These are phyloP conservation scores for Tephrocybe rancida DNA, from an alignment of 768 basidiomycete species.

Conservation along the genomic window DNA sequence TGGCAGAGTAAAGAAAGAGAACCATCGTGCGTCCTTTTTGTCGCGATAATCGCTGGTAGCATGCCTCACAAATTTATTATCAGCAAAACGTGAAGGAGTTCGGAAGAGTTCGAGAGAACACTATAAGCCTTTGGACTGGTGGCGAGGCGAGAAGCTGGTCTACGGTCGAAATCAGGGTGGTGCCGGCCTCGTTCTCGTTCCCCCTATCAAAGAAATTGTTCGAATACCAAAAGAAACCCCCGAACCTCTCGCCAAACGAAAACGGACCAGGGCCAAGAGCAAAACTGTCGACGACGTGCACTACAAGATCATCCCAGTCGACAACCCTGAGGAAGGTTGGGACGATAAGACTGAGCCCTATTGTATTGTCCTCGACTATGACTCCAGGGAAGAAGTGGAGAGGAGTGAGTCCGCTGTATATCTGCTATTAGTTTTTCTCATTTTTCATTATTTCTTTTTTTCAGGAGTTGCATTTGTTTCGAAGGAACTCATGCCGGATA, in stretches of 20 bases:
- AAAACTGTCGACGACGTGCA: conserved; percentile 44
- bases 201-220: conserved; percentile 65
- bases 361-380: conserved; percentile 71
- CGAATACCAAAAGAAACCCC: conserved; percentile 46
- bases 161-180: conserved; percentile 59
- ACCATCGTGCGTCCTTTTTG: conserved; percentile 31
- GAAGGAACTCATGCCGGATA: conserved; percentile 2
- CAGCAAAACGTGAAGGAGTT: conserved; percentile 52
- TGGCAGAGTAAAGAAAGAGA: conserved; percentile 41
- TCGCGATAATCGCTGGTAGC: neutral
- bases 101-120: conserved; percentile 73
- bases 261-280: conserved; percentile 51
- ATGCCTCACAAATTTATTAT: neutral
- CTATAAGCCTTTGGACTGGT: conserved; percentile 81
- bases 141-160: conserved; percentile 90
- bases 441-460: conserved; percentile 8
- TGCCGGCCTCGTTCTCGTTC: conserved; percentile 48
- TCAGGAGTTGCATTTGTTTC: conserved; percentile 32
- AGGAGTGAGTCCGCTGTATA: conserved; percentile 59
- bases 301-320: conserved; percentile 27
- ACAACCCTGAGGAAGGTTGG: conserved; percentile 79
- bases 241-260: conserved; percentile 36
- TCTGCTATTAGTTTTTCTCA: neutral
- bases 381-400: conserved; percentile 57
- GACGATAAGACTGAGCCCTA: conserved; percentile 73